Evolutionary conservation across 495 filamentous ascomycete genomes (phyloP).

Genomic region (Tuber microsphaerosporum): DNA sequence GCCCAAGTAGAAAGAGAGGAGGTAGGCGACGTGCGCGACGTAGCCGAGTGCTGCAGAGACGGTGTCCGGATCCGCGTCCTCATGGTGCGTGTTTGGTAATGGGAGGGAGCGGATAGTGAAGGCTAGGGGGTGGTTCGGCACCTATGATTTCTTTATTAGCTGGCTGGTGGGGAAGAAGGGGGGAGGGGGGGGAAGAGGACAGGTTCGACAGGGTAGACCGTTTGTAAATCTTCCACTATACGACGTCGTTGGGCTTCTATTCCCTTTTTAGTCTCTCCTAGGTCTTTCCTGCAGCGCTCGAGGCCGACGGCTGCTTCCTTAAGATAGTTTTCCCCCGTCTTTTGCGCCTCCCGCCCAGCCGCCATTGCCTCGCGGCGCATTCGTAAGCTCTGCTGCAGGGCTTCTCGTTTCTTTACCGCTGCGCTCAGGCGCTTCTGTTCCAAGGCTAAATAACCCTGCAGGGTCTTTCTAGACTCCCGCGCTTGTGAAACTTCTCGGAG

Average conservation of each 20-base stretch:
- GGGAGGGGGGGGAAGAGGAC: conserved; percentile 46
- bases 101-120: conserved; percentile 71
- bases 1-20: conserved; percentile 75
- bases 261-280: conserved; percentile 56
- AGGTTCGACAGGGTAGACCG: conserved; percentile 73
- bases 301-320: conserved; percentile 44
- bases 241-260: conserved; percentile 74
- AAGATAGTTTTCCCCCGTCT: conserved; percentile 52
- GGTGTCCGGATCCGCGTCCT: conserved; percentile 54
- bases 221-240: conserved; percentile 72
- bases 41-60: conserved; percentile 77
- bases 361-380: conserved; percentile 61
- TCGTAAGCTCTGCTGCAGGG: conserved; percentile 57
- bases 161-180: not conserved
- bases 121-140: conserved; percentile 67
- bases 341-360: conserved; percentile 54
- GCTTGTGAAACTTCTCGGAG: conserved; percentile 40
- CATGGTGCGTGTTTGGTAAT: conserved; percentile 56
- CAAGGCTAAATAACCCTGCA: conserved; percentile 45
- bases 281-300: conserved; percentile 54
- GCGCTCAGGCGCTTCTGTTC: conserved; percentile 60
- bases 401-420: conserved; percentile 51
- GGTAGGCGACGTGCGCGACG: conserved; percentile 66
- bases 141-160: conserved; percentile 34
- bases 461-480: conserved; percentile 25